Base-by-base conservation (phyloP, 352 stramenopile genomes). In the Phytophthora tubulina region DNA sequence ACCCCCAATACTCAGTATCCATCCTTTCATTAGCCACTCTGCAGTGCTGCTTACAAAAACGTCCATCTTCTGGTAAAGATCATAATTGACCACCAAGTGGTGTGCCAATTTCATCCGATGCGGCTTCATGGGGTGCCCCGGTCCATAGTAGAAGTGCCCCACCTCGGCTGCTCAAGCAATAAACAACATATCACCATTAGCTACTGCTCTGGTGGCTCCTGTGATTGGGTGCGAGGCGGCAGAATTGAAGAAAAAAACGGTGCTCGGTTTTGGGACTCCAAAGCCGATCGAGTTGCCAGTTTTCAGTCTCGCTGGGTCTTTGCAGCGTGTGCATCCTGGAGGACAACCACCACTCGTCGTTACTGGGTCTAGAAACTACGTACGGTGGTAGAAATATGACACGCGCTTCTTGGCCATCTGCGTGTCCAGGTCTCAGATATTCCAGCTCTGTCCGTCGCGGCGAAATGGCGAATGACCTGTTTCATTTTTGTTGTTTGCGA, bases 1-100 rank as follows among this genome's bases (percentile, higher is more conserved):
- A 35, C 6, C 41, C 4, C 36, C 14, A 33, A 63, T 17, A 1
- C n/a, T 64, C 35, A 72, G 36, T 30, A 30, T 36, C 35, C 7
- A 17, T 21, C 3, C 13, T 27, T 27, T 27, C 21, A 27, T 27
- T 15, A 45, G 9, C 27, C 13, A 14, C 13, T n/a, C 39, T 31
- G 9, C 38, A 46, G 3, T 27, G 2, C 38, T 35, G 49, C 61
- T 60, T 79, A 95, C 88, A 85, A 99, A 99, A 38, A 99, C 96
- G 67, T 99, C 97, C 96, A 99, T 99, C 80, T 99, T 97, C 44
- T 94, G 92, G 77, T 99, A 99, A 27, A 99, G 79, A 27, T 98
- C 96, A 78, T 99, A 99, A 46, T 92, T 92, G 27, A 99, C 82
- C 36, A 99, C 92, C 2, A 99, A 85, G 72, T 99, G 96, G 82